Percentiles rank a stretch among this genome's conserved stretches.
Evolutionary conservation across 306 rosid genomes (phyloP).

Genomic region (Corylus heterophylla): DNA sequence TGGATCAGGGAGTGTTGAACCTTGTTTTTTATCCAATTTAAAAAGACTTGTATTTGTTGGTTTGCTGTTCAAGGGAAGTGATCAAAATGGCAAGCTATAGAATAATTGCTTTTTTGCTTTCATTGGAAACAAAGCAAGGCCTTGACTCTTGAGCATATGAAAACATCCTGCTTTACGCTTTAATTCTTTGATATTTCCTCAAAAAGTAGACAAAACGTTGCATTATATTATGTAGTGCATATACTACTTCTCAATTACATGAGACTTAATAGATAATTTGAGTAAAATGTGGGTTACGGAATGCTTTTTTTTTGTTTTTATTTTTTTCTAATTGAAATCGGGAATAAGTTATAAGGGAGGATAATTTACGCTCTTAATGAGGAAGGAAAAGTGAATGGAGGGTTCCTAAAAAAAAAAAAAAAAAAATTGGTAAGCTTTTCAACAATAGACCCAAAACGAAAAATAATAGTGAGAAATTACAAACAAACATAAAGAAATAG

Average conservation of each 20-base stretch:
- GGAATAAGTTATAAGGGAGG: no score
- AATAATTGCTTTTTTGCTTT: conserved; percentile 35
- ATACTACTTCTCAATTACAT: neutral
- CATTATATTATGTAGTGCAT: neutral
- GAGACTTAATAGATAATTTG: no score
- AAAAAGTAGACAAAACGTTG: neutral
- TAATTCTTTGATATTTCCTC: conserved; percentile 10
- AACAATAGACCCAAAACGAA: no score
- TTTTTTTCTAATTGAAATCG: no score
- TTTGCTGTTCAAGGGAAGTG: conserved; percentile 19
- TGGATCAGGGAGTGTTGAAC: neutral
- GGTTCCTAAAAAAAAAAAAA: no score
- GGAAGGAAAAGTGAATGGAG: no score
- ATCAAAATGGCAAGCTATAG: conserved; percentile 19
- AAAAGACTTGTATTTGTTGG: neutral
- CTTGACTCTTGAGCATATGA: neutral
- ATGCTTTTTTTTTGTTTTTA: no score
- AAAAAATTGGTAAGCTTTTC: no score
- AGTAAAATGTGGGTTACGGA: no score
- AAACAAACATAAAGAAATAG: no score
- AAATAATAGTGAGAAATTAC: no score
- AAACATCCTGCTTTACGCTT: conserved; percentile 22
- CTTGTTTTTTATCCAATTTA: neutral
- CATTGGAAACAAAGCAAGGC: conserved; percentile 49
- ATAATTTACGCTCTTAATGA: no score